These are phyloP conservation scores for Mycena polygramma DNA, from an alignment of 768 basidiomycete species.

Conservation along the genomic window DNA sequence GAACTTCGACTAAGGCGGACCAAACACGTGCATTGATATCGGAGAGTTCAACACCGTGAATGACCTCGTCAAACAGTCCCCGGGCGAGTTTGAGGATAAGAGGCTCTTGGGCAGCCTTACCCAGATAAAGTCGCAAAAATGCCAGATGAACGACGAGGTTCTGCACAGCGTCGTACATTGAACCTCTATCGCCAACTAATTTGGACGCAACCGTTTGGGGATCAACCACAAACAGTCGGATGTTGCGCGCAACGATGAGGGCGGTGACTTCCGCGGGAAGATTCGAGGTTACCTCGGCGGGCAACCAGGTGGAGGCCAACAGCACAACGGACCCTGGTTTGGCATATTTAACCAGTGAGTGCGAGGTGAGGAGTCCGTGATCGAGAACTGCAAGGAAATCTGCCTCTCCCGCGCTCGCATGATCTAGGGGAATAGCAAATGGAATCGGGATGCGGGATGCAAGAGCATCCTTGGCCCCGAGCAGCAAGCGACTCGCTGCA, in stretches of 20 bases:
- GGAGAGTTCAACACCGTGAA: conserved; percentile 63
- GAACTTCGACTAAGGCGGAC: conserved; percentile 72
- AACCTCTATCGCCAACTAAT: conserved; percentile 50
- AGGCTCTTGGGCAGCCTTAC: conserved; percentile 67
- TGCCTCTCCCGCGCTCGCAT: conserved; percentile 58
- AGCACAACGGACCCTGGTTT: conserved; percentile 79
- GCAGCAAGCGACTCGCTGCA: conserved; percentile 74
- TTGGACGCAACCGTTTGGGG: conserved; percentile 64
- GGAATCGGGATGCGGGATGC: conserved; percentile 65
- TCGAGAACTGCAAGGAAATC: conserved; percentile 86
- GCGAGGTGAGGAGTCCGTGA: conserved; percentile 81
- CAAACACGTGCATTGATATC: conserved; percentile 73
- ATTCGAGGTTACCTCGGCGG: conserved; percentile 79
- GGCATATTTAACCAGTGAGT: conserved; percentile 77
- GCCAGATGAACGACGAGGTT: conserved; percentile 78
- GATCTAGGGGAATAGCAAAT: conserved; percentile 68
- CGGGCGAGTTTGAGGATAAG: conserved; percentile 66
- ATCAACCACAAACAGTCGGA: conserved; percentile 73
- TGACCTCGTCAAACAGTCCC: conserved; percentile 56
- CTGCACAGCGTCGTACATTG: conserved; percentile 59
- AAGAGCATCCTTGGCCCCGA: conserved; percentile 61
- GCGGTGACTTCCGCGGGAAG: conserved; percentile 65
- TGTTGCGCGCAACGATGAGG: conserved; percentile 63
- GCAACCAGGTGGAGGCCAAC: conserved; percentile 80
- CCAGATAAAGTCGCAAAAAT: conserved; percentile 88